Conservation (phyloP, 1,139 yeast genomes). For the Candida mesenterica region DNA sequence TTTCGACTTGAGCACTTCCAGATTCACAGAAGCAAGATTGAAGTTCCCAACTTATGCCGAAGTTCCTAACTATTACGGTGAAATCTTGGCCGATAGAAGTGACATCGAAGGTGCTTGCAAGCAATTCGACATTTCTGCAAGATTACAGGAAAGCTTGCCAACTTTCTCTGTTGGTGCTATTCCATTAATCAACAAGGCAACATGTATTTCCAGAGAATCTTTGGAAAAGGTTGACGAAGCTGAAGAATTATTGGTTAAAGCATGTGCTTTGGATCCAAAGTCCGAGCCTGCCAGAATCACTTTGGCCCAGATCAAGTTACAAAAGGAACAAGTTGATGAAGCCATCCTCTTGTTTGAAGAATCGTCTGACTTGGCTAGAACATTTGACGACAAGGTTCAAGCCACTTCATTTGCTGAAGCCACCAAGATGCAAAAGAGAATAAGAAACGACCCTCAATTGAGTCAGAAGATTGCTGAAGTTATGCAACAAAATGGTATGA, state of each 20-base stretch:
- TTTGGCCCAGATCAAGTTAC: constrained; percentile 86
- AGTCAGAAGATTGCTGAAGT: constrained; percentile 44
- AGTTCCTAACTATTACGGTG: constrained; percentile 94
- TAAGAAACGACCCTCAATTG: constrained; percentile 65
- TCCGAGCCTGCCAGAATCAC: constrained; percentile 88
- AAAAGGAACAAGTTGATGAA: constrained; percentile 76
- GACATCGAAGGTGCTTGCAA: constrained; percentile 69
- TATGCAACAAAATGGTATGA: constrained; percentile 32
- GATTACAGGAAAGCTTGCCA: constrained; percentile 70
- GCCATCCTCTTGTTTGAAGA: constrained; percentile 82
- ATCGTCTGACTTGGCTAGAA: constrained; percentile 79
- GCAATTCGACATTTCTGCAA: constrained; percentile 85
- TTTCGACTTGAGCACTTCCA: constrained; percentile 55
- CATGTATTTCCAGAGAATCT: constrained; percentile 62
- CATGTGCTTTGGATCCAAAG: constrained; percentile 80
- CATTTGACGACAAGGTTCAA: constrained; percentile 83
- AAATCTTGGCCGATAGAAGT: constrained; percentile 81
- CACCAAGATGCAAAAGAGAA: constrained; percentile 73
- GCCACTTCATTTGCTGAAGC: constrained; percentile 94
- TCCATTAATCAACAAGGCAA: constrained; percentile 89
- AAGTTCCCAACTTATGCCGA: constrained; percentile 87
- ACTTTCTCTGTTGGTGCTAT: constrained; percentile 74
- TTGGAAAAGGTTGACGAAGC: constrained; percentile 59
- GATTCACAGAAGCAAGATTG: constrained; percentile 71
- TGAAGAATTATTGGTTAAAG: constrained; percentile 66